Percentiles rank a stretch among this genome's conserved stretches.
phyloP scores from a whole-genome alignment of 495 filamentous ascomycete species.

The Aspergillus carlsbadensis region DNA sequence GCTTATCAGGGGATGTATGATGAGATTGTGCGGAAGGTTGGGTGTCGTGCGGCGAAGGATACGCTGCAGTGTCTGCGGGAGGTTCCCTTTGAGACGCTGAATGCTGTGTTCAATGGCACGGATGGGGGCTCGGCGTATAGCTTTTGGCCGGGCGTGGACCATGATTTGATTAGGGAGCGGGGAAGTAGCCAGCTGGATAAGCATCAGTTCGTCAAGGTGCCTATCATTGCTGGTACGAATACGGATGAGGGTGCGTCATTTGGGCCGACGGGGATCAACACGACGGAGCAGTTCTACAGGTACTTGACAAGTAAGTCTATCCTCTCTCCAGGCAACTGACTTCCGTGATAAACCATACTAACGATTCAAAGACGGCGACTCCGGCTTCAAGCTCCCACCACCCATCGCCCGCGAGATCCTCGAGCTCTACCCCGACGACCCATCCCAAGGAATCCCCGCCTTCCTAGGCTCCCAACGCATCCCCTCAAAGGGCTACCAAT shows the following conservation, averaged over 20 bases:
- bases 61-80: constrained; percentile 48
- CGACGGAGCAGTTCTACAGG: constrained; percentile 42
- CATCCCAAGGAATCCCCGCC: constrained; percentile 44
- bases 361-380: constrained; percentile 19
- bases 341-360: background rate
- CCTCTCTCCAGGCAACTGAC: background rate
- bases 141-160: constrained; percentile 49
- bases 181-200: constrained; percentile 33
- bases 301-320: constrained; percentile 36
- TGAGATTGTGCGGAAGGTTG: constrained; percentile 11
- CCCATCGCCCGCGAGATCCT: constrained; percentile 41
- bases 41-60: constrained; percentile 37
- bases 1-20: constrained; percentile 12
- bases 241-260: constrained; percentile 51
- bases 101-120: constrained; percentile 37
- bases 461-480: constrained; percentile 42
- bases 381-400: constrained; percentile 31
- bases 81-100: constrained; percentile 44
- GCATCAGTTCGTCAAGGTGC: constrained; percentile 46
- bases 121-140: constrained; percentile 29
- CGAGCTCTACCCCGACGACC: constrained; percentile 50
- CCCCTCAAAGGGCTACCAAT: constrained; percentile 39
- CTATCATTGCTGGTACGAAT: constrained; percentile 47
- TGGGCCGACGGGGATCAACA: constrained; percentile 44
- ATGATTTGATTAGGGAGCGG: constrained; percentile 45